Evolutionary conservation across 1,139 yeast genomes (phyloP).

Genomic region (Magnusiomyces fungicola): DNA sequence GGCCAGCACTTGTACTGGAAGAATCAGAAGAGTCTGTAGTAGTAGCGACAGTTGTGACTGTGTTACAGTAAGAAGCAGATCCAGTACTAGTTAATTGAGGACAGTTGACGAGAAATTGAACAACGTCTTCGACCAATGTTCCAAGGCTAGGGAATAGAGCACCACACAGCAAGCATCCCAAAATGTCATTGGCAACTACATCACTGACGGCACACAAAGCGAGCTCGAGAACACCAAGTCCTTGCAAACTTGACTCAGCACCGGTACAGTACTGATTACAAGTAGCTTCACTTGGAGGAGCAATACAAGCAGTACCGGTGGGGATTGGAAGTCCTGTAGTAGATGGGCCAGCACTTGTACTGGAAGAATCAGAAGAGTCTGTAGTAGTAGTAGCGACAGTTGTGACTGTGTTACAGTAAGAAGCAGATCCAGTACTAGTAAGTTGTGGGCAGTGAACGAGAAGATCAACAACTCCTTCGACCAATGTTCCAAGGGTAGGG

Average conservation of each 20-base stretch:
- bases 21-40: neutral
- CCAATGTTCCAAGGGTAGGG: conserved; percentile 1
- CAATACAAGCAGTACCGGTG: neutral
- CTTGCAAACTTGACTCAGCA: neutral
- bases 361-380: neutral
- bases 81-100: neutral
- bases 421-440: neutral
- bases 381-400: neutral
- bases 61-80: no score
- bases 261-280: neutral
- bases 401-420: neutral
- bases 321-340: neutral
- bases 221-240: neutral
- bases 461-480: neutral
- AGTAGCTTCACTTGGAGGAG: neutral
- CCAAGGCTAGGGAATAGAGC: conserved; percentile 6
- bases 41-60: neutral
- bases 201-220: neutral
- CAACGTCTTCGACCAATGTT: neutral
- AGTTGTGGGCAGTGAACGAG: neutral
- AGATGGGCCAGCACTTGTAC: no score
- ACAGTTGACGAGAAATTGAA: neutral
- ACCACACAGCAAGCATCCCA: conserved; percentile 51
- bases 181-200: neutral
- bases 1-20: no score